A percentile compares a stretch with the other conserved stretches of the same genome.
Conservation (phyloP, 2,329 filamentous ascomycete species). For the Cadophora gregata region DNA sequence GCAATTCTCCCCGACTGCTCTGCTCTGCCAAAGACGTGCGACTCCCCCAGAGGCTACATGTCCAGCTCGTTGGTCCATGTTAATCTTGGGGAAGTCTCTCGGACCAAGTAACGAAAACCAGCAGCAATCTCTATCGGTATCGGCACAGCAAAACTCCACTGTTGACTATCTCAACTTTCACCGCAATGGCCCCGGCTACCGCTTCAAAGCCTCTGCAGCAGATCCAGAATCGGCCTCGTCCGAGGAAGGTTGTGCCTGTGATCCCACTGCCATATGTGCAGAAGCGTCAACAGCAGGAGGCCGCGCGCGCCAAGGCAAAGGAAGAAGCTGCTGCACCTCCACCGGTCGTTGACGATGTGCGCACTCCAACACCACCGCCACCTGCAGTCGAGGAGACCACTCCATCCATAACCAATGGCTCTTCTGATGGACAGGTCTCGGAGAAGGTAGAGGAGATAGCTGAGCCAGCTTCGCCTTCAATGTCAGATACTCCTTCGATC, state of each 20-base stretch:
- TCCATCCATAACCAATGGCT: conserved; percentile 29
- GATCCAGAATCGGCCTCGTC: conserved; percentile 41
- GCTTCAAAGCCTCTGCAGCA: conserved; percentile 42
- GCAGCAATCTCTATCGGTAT: not conserved
- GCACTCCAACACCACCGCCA: conserved; percentile 9
- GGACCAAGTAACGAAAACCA: conserved; percentile 24
- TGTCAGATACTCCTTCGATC: conserved; percentile 1
- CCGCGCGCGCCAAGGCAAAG: conserved; percentile 35
- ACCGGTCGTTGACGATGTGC: conserved; percentile 12
- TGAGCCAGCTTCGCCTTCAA: conserved; percentile 19
- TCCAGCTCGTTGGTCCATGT: conserved; percentile 43
- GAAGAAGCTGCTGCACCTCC: conserved; percentile 29
- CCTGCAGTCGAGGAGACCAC: conserved; percentile 27
- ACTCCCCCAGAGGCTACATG: conserved; percentile 46
- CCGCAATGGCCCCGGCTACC: conserved; percentile 39
- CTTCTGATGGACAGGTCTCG: conserved; percentile 24
- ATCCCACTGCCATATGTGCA: conserved; percentile 45
- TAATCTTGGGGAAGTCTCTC: conserved; percentile 47
- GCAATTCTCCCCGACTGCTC: conserved; percentile 4
- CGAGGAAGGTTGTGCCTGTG: conserved; percentile 42
- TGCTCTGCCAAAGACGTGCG: conserved; percentile 17
- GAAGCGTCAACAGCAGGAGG: conserved; percentile 41
- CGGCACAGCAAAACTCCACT: conserved; percentile 3
- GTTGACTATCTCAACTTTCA: conserved; percentile 14
- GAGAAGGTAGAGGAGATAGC: conserved; percentile 22